phyloP scores from a whole-genome alignment of 192 early-diverging fungal species.

The Entophlyctis luteolus region DNA sequence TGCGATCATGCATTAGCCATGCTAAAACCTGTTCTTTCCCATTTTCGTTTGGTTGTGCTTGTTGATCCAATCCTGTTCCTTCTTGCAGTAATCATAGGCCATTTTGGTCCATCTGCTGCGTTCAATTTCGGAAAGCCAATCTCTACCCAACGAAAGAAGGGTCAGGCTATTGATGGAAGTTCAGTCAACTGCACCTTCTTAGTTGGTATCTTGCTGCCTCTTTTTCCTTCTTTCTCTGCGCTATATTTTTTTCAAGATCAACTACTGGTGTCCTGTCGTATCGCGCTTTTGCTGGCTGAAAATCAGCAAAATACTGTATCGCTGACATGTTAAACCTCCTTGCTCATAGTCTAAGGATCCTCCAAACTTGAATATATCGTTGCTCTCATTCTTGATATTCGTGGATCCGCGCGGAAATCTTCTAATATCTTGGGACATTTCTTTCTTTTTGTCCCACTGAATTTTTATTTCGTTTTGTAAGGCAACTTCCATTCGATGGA shows the following conservation, averaged over 20 bases:
- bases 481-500: conserved; percentile 8
- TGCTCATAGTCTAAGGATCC: conserved; percentile 25
- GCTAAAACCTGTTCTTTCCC: conserved; percentile 33
- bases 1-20: background rate
- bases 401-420: background rate
- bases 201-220: conserved; percentile 12
- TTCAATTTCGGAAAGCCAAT: conserved; percentile 34
- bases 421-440: background rate
- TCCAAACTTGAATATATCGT: conserved; percentile 40
- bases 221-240: conserved; percentile 26
- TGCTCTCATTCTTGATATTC: conserved; percentile 38
- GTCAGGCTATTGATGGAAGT: background rate
- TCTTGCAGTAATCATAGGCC: conserved; percentile 11
- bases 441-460: background rate
- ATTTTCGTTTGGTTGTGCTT: conserved; percentile 23
- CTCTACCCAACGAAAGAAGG: background rate
- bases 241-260: conserved; percentile 21
- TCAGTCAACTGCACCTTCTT: conserved; percentile 14
- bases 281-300: conserved; percentile 2
- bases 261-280: conserved; percentile 32
- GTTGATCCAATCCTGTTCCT: conserved; percentile 8
- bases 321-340: background rate
- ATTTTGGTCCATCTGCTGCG: conserved; percentile 34
- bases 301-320: background rate
- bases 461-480: background rate